Conservation (phyloP, 306 rosid species). For the Pachyrhizus erosus region DNA sequence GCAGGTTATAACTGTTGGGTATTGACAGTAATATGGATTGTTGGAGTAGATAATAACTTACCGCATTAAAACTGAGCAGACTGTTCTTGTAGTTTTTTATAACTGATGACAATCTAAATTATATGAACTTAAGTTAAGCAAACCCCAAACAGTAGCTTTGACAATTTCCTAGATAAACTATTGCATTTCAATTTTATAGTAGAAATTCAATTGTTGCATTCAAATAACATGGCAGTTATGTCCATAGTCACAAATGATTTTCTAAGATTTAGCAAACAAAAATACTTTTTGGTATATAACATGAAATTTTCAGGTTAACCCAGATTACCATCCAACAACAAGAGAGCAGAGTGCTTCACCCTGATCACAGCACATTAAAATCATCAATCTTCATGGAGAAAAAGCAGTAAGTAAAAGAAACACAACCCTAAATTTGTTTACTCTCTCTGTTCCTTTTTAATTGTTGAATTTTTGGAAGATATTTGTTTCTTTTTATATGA, state of each 20-base stretch:
- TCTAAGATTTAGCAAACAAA: not conserved
- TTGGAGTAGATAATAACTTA: not conserved
- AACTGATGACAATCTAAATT: not conserved
- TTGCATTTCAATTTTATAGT: not conserved
- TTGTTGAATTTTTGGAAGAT: too few species aligned
- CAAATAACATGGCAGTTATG: not conserved
- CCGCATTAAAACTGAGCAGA: not conserved
- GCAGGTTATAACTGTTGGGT: not conserved
- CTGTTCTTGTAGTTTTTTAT: not conserved
- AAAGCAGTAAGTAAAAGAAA: not conserved
- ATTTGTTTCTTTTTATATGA: too few species aligned
- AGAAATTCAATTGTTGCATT: not conserved
- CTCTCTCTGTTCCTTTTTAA: too few species aligned
- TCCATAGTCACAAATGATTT: not conserved
- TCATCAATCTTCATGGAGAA: constrained; percentile 14
- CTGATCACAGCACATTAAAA: not conserved
- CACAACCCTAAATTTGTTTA: not conserved
- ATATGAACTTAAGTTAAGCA: not conserved
- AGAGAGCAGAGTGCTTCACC: not conserved
- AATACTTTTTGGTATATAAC: not conserved
- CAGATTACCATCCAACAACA: constrained; percentile 6
- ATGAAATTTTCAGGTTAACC: not conserved
- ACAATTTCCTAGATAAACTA: not conserved
- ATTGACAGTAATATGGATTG: not conserved
- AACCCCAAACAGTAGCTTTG: not conserved